These are phyloP conservation scores for Alternaria ethzedia DNA, from an alignment of 2,329 filamentous ascomycete genomes.

Conservation along the genomic window DNA sequence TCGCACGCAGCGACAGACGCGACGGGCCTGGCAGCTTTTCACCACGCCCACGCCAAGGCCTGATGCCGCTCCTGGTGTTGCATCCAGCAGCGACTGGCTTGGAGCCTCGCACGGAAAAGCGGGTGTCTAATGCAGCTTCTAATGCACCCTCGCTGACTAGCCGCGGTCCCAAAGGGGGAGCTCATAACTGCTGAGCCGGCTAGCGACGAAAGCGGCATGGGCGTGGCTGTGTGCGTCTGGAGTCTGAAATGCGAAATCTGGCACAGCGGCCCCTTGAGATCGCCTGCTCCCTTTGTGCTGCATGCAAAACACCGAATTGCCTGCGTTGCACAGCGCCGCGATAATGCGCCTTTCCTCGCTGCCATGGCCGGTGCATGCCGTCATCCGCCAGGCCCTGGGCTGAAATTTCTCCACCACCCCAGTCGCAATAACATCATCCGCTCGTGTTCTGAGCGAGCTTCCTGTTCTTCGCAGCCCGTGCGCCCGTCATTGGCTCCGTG, in stretches of 20 bases:
- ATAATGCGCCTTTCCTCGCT: neutral
- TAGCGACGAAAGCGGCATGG: slow-evolving; percentile 14
- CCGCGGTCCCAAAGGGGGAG: slow-evolving; percentile 17
- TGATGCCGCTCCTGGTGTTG: slow-evolving; percentile 4
- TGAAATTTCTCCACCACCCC: neutral
- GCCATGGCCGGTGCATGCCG: neutral
- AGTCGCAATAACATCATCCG: slow-evolving; percentile 19
- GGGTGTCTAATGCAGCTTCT: slow-evolving; percentile 17
- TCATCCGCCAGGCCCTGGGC: neutral
- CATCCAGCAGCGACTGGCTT: slow-evolving; percentile 16
- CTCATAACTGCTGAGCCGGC: slow-evolving; percentile 5
- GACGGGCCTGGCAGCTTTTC: slow-evolving; percentile 3
- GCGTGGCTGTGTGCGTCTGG: slow-evolving; percentile 18
- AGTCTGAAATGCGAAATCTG: neutral
- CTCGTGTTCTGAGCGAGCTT: slow-evolving; percentile 10
- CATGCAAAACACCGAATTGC: neutral
- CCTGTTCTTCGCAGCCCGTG: slow-evolving; percentile 14
- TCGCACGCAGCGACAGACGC: neutral
- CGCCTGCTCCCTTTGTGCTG: neutral
- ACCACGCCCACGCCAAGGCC: slow-evolving; percentile 3
- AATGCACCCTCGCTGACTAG: slow-evolving; percentile 16
- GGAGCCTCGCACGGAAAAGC: slow-evolving; percentile 21
- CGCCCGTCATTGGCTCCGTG: slow-evolving; percentile 25
- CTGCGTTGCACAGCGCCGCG: neutral
- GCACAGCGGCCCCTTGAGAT: neutral